Conservation (phyloP, 169 alveolate genomes). For the Neospora caninum region DNA sequence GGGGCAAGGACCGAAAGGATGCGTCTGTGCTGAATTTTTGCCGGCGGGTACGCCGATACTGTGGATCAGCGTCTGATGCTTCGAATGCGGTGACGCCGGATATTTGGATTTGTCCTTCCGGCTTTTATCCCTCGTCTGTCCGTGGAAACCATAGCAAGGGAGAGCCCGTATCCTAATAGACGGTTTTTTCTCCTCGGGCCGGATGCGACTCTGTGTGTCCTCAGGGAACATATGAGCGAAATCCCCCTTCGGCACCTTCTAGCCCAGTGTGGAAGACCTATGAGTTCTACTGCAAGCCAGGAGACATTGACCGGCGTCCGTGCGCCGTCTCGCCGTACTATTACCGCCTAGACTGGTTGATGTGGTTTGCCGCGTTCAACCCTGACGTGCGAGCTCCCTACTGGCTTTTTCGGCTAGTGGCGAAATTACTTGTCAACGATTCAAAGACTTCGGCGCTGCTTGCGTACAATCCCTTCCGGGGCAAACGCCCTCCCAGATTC, state of each 20-base stretch:
- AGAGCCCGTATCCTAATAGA: no score
- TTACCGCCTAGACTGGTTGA: slow-evolving; percentile 67
- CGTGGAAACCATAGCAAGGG: no score
- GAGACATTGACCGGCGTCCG: slow-evolving; percentile 41
- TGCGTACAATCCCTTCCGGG: neutral
- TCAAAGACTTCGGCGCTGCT: neutral
- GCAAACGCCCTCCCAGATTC: neutral
- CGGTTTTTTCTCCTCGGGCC: no score
- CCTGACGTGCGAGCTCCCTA: neutral
- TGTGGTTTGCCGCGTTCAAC: slow-evolving; percentile 18
- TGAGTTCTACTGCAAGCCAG: slow-evolving; percentile 65
- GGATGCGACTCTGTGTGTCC: neutral
- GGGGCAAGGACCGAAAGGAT: no score
- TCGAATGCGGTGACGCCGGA: no score
- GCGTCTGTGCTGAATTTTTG: no score
- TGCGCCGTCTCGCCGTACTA: slow-evolving; percentile 59
- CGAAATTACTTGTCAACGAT: neutral
- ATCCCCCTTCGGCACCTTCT: neutral
- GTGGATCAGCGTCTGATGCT: no score
- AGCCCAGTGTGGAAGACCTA: slow-evolving; percentile 34
- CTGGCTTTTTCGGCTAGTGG: neutral
- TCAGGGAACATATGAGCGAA: neutral
- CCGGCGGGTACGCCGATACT: no score
- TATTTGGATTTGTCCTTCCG: no score
- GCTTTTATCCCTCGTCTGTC: no score